Conservation (phyloP, 352 stramenopile genomes). For the Aphanomyces astaci region DNA sequence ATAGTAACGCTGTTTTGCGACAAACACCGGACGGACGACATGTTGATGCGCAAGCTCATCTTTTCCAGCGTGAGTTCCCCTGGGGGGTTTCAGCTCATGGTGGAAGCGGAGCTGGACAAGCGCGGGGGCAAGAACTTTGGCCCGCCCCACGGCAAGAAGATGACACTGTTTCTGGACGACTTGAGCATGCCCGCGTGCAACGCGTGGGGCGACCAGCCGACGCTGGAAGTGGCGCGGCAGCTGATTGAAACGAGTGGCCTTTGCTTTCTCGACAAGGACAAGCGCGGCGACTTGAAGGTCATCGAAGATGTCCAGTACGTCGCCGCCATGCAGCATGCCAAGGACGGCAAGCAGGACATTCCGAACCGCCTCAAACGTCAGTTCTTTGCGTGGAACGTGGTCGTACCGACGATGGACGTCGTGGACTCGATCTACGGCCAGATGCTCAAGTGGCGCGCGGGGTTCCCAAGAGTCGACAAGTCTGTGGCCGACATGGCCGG, state of each 20-base stretch:
- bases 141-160: conserved; percentile 52
- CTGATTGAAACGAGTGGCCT: conserved; percentile 56
- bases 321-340: conserved; percentile 51
- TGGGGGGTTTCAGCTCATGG: conserved; percentile 65
- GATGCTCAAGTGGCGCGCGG: conserved; percentile 55
- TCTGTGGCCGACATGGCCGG: conserved; percentile 37
- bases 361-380: conserved; percentile 85
- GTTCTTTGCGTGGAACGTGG: conserved; percentile 84
- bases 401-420: conserved; percentile 58
- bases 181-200: conserved; percentile 59
- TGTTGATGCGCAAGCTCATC: conserved; percentile 79
- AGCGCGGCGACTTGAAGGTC: conserved; percentile 66
- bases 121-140: conserved; percentile 74
- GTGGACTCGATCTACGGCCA: conserved; percentile 84
- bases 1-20: conserved; percentile 67
- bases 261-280: conserved; percentile 80
- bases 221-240: conserved; percentile 64
- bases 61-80: conserved; percentile 78
- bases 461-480: conserved; percentile 29
- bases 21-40: conserved; percentile 29
- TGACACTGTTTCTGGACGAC: conserved; percentile 78
- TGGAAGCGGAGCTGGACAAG: conserved; percentile 73
- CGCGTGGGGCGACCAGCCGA: conserved; percentile 66
- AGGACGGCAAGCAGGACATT: conserved; percentile 72
- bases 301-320: conserved; percentile 65